Percentiles rank a stretch among this genome's conserved stretches.
Conservation (phyloP, 768 basidiomycete species). For the Xanthoconium purpureum region DNA sequence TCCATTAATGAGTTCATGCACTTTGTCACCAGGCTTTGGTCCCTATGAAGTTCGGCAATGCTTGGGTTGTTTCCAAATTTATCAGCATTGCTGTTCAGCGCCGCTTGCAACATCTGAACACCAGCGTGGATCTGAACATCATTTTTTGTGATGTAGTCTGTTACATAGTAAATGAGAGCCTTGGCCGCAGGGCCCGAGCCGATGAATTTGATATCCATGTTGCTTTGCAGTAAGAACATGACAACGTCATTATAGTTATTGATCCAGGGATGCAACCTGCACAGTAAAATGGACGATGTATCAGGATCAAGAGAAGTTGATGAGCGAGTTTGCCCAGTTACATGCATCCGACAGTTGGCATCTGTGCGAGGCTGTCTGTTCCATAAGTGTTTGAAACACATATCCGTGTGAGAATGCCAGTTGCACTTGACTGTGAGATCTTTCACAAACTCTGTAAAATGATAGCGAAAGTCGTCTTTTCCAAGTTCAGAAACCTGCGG, state of each 20-base stretch:
- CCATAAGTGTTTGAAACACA: neutral
- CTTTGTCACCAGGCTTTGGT: neutral
- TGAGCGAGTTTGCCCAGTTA: neutral
- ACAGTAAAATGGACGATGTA: neutral
- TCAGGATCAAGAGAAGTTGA: neutral
- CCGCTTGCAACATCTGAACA: neutral
- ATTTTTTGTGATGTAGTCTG: neutral
- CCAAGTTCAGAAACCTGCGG: too few species aligned
- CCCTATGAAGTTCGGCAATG: neutral
- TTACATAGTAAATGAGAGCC: neutral
- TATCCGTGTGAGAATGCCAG: neutral
- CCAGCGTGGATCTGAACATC: neutral
- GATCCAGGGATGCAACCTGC: neutral
- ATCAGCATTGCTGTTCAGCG: neutral
- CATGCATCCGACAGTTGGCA: neutral
- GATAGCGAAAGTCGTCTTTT: too few species aligned
- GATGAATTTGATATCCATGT: neutral
- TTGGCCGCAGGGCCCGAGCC: neutral
- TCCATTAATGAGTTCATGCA: slow-evolving; percentile 21
- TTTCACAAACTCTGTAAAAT: too few species aligned
- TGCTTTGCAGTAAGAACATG: neutral
- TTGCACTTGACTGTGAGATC: neutral
- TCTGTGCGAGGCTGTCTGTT: neutral
- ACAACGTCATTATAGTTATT: neutral
- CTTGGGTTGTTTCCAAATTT: neutral